A percentile compares a stretch with the other conserved stretches of the same genome.
These are phyloP conservation scores for Podila minutissima DNA, from an alignment of 192 early-diverging fungal genomes.

Conservation along the genomic window DNA sequence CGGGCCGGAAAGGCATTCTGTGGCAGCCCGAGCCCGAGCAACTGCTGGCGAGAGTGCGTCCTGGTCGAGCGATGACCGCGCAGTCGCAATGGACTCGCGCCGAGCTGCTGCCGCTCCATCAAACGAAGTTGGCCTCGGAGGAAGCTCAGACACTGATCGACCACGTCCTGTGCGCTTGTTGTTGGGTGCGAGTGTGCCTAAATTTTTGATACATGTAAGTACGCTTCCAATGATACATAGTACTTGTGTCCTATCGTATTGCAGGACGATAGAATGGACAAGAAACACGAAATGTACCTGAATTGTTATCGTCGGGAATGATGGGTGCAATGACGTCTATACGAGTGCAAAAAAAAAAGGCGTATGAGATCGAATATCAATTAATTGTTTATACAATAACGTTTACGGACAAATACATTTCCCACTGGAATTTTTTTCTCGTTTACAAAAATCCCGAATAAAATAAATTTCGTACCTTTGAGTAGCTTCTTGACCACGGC, in stretches of 20 bases:
- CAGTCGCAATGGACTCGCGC: neutral
- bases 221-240: neutral
- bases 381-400: neutral
- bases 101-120: conserved; percentile 4
- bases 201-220: neutral
- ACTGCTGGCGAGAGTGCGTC: conserved; percentile 5
- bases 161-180: conserved; percentile 28
- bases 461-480: conserved; percentile 15
- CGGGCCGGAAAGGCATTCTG: conserved; percentile 1
- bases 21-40: conserved; percentile 7
- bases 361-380: neutral
- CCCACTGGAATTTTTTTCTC: too few species aligned
- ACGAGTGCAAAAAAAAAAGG: neutral
- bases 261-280: neutral
- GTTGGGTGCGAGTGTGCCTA: conserved; percentile 18
- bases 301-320: conserved; percentile 26
- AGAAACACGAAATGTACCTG: conserved; percentile 8
- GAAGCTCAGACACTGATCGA: conserved; percentile 39
- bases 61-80: conserved; percentile 29
- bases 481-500: conserved; percentile 30
- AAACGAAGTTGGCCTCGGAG: conserved; percentile 42
- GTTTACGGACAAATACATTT: too few species aligned
- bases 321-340: conserved; percentile 41
- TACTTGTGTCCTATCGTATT: too few species aligned
- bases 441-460: neutral